Evolutionary conservation across 1,139 yeast genomes (phyloP).

Genomic region (Geotrichum aggregatum): DNA sequence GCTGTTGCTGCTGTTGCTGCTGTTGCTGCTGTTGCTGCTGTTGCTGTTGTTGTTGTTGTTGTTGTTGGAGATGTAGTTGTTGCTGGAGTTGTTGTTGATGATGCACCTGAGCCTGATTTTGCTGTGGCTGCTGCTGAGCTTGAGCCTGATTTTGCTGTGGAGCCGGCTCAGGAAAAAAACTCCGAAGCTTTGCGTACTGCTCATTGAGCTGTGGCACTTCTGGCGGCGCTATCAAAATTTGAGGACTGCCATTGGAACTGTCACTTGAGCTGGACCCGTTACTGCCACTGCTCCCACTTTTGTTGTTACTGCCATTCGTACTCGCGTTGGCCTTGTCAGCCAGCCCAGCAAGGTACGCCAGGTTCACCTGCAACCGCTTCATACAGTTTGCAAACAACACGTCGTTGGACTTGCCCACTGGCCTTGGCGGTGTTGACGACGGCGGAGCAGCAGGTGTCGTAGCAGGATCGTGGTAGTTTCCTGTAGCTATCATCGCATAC

Average conservation of each 20-base stretch:
- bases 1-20: slow-evolving; percentile 20
- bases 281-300: not conserved
- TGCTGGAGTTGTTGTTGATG: slow-evolving; percentile 11
- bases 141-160: slow-evolving; percentile 25
- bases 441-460: not conserved
- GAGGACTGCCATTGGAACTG: slow-evolving; percentile 28
- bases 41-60: slow-evolving; percentile 25
- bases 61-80: slow-evolving; percentile 24
- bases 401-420: slow-evolving; percentile 19
- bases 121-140: slow-evolving; percentile 19
- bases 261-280: not conserved
- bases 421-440: not conserved
- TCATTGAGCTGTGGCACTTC: slow-evolving; percentile 34
- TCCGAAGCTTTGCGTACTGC: slow-evolving; percentile 32
- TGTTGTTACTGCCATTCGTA: not conserved
- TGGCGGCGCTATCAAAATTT: slow-evolving; percentile 33
- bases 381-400: slow-evolving; percentile 30
- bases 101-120: slow-evolving; percentile 11
- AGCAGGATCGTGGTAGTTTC: slow-evolving; percentile 17
- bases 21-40: slow-evolving; percentile 25
- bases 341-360: slow-evolving; percentile 34
- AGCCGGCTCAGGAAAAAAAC: slow-evolving; percentile 34
- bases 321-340: slow-evolving; percentile 25
- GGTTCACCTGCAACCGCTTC: slow-evolving; percentile 37
- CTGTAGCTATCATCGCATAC: slow-evolving; percentile 28